Base-by-base conservation (phyloP, 805 yeast genomes). In the Dipodascus geniculatus region DNA sequence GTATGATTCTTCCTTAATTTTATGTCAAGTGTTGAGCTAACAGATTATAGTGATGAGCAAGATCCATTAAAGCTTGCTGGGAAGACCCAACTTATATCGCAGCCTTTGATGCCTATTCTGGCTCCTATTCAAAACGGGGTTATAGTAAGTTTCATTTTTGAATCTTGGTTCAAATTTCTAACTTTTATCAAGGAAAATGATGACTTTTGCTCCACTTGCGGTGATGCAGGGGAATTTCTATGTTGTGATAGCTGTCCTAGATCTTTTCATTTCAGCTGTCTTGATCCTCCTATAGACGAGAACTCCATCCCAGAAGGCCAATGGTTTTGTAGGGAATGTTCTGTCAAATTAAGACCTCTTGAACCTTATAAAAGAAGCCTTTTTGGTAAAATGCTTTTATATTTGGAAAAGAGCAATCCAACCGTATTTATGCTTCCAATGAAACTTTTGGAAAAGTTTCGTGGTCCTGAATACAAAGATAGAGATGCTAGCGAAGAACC, bases 161-260 rank as follows among this genome's bases (percentile, higher is more conserved):
- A n/a, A n/a, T n/a, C n/a, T 28, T 28, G 6, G 33, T 28, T 6
- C 6, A 28, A 28, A 28, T 28, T 28, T 28, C 33, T 28, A 28
- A 28, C 33, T 6, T 28, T 28, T 14, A 3, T 8, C n/a, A 47
- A 61, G 60, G 61, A 70, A 55, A 93, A 91, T 65, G 95, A 90
- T 57, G 99, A 91, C 66, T 90, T 77, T 66, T 91, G 99, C 64
- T 74, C 86, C n/a, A 76, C 93, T 0, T 91, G 99, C 70, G 90
- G 95, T 1, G 87, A 87, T 23, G 73, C 89, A 0, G 99, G 99
- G 11, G 76, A 86, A 24, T 89, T 91, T 61, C 73, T 91, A 22
- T 93, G 98, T 68, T 91, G 99, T 69, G 99, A 91, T 61, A 75
- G 86, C 1, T 91, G 99, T 68, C 96, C 97, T 0, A 77, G 76